Percentiles rank a stretch among this genome's conserved stretches.
These are phyloP conservation scores for Dovyalis caffra DNA, from an alignment of 345 rosid genomes.

Conservation along the genomic window DNA sequence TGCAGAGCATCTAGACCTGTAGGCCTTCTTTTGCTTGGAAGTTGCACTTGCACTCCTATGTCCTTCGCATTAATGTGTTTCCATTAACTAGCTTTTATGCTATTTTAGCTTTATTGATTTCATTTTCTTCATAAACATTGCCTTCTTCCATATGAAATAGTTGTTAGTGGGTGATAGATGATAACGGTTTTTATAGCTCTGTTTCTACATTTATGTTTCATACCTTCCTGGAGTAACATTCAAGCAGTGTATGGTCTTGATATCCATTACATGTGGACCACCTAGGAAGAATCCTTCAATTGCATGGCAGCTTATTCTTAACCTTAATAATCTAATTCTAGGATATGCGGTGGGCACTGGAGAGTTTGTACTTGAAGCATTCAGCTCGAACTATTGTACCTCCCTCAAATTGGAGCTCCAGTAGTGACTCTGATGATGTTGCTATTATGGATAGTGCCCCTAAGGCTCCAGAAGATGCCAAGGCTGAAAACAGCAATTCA, in stretches of 20 bases:
- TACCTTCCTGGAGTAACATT: neutral
- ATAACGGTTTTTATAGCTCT: neutral
- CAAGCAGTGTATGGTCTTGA: neutral
- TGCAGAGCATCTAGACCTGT: neutral
- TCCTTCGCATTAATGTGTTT: neutral
- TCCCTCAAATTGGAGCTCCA: too few relatives aligned
- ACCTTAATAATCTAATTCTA: neutral
- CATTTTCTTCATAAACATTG: neutral
- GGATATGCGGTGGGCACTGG: too few relatives aligned
- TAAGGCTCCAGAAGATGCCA: too few relatives aligned
- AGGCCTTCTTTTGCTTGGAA: neutral
- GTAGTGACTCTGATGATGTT: too few relatives aligned
- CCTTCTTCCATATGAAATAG: neutral
- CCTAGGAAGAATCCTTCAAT: neutral
- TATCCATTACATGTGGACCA: neutral
- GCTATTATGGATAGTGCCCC: too few relatives aligned
- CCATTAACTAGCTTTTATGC: neutral
- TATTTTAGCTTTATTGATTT: neutral
- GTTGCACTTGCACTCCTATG: neutral
- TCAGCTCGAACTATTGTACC: too few relatives aligned
- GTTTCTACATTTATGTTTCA: neutral
- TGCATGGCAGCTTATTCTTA: neutral
- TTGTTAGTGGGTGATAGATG: neutral
- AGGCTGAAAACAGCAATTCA: too few relatives aligned
- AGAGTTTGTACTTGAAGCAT: too few relatives aligned